Base-by-base conservation (phyloP, 768 basidiomycete genomes). In the Solioccasus polychromus region DNA sequence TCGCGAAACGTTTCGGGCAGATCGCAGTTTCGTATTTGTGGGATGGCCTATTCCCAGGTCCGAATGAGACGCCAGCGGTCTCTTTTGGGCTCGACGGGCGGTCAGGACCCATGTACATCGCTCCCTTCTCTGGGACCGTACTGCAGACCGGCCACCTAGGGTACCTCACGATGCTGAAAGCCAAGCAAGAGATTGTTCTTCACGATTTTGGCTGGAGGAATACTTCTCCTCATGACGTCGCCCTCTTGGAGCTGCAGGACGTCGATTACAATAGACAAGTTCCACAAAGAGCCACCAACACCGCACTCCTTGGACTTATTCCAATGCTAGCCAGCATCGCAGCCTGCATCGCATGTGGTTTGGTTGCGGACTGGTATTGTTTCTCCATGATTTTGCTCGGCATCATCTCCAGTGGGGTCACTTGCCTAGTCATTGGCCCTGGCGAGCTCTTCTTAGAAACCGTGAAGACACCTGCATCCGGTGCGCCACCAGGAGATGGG, bases 311-410 rank as follows among this genome's bases (percentile, higher is more conserved):
- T 11, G 58, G 55, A 22, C 9, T 49, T 19, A 26, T 68, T 5
- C 60, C 64, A 1, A 66, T 66, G 25, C 14, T 35, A 1, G n/a
- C 46, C 32, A 68, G 66, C 51, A 1, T 57, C 31, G 45, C 20
- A 12, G 47, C 54, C 7, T 64, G 62, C 39, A 28, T 53, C 39
- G 36, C 52, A 19, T 68, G 61, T 37, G 68, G 57, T 3, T 0
- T 62, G 18, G 39, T 50, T 19, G 23, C 12, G 8, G 69, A 69
- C 36, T 69, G 69, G 69, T 60, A 34, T 34, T 44, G 42, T 24
- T 68, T 65, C 42, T 35, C 57, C 1, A 61, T 68, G 56, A 68
- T 70, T 36, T 46, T 65, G 0, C 54, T 66, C 12, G 68, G 68
- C 2, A 63, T 69, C 35, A 2, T 69, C 18, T 58, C 61, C 42